Evolutionary conservation across 768 basidiomycete species (phyloP), one percentile per base, ranked within the genome.

Genomic region (Gautieria morchelliformis): DNA sequence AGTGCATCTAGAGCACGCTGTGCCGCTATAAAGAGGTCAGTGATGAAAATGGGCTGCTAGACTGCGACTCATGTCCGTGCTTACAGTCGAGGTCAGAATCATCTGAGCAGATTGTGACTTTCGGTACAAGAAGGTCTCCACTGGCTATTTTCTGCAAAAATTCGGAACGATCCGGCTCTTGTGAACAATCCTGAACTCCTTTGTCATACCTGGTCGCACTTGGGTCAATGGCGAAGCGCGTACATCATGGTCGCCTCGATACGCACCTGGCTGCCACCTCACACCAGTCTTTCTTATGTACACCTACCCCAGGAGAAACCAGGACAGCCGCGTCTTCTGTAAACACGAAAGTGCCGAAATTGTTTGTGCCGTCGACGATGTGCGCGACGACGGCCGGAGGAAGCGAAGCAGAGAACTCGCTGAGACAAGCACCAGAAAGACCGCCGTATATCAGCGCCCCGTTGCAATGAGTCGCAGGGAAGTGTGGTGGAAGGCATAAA

Each of bases 381-480:
- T 54, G 45, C 8, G 20, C 19, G 32, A 55, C 30, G n/a, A 49
- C 45, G 8, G 17, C 4, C 6, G 53, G 53, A 37, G 42, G 19
- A 11, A 59, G 58, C 33, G 30, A 37, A 27, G 19, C 9, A 27
- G 30, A 40, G 24, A 35, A 33, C 22, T 30, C n/a, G 53, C n/a
- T 15, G 14, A 32, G n/a, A 39, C 10, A n/a, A n/a, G 42, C n/a
- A 15, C 33, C 53, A 32, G 14, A 15, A 12, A 32, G 35, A 33
- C 39, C 53, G 24, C 53, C 53, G 40, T 59, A 46, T 33, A 59
- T 40, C 22, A 59, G 33, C 20, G 52, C 52, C 10, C 58, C 58
- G 42, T 59, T 52, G 15, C 53, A 52, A 46, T 59, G 58, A 33
- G 39, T 50, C 7, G 58, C 52, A 32, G 58, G 58, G 44, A 59